Percentiles rank a stretch among this genome's conserved stretches.
Conservation (phyloP, 768 basidiomycete species). For the Rhizopogon vinicolor region DNA sequence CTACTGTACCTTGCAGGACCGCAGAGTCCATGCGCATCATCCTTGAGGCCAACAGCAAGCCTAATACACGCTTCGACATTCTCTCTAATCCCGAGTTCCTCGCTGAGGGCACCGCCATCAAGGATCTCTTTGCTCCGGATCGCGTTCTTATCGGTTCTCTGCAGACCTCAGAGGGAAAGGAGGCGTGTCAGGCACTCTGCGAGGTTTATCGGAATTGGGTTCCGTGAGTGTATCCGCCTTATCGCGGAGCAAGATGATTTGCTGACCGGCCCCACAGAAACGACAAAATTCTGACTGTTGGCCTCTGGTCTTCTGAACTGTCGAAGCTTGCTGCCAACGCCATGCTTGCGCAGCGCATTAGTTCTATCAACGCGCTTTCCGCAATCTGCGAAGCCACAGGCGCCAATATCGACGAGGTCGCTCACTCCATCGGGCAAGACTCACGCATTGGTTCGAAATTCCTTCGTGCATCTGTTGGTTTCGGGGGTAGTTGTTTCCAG, state of each 20-base stretch:
- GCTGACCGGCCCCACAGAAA: conserved; percentile 32
- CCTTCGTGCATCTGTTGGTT: conserved; percentile 92
- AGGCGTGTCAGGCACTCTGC: conserved; percentile 71
- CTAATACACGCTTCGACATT: conserved; percentile 90
- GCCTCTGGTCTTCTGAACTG: conserved; percentile 97
- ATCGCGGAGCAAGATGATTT: conserved; percentile 3
- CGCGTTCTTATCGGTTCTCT: conserved; percentile 97
- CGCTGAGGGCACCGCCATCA: conserved; percentile 96
- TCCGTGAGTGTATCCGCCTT: conserved; percentile 50
- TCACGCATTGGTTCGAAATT: conserved; percentile 92
- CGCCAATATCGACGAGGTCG: conserved; percentile 97
- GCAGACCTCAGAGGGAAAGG: conserved; percentile 79
- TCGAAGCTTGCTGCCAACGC: conserved; percentile 99
- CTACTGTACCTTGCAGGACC: conserved; percentile 97
- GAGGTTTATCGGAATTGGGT: conserved; percentile 97
- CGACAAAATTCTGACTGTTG: conserved; percentile 86
- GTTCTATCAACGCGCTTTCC: conserved; percentile 95
- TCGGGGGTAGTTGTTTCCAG: conserved; percentile 99
- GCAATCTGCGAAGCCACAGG: conserved; percentile 99
- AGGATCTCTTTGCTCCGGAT: conserved; percentile 85
- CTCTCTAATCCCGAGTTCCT: conserved; percentile 99
- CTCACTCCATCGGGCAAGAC: conserved; percentile 91
- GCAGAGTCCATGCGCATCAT: conserved; percentile 99
- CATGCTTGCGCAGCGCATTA: conserved; percentile 99
- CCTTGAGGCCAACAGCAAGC: conserved; percentile 95